Percentiles rank a stretch among this genome's conserved stretches.
These are phyloP conservation scores for Fomitiporia mediterranea DNA, from an alignment of 1,284 basidiomycete genomes.

Conservation along the genomic window DNA sequence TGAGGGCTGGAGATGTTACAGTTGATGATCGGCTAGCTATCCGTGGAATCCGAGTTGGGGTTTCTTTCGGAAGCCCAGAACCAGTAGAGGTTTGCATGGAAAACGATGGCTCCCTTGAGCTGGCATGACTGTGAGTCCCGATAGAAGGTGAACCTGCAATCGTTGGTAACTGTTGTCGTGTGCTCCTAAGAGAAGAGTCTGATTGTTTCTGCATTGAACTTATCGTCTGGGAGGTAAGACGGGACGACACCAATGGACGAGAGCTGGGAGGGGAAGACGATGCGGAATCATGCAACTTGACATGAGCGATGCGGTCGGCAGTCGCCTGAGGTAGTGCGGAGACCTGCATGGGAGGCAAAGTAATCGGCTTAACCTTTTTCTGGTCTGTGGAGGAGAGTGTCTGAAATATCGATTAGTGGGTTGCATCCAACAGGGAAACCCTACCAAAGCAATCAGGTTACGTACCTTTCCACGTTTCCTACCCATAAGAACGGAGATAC, in stretches of 20 bases:
- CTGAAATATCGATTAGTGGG: constrained; percentile 35
- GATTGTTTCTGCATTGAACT: constrained; percentile 81
- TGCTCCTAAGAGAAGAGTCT: constrained; percentile 64
- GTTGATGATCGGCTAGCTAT: constrained; percentile 78
- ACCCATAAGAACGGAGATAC: constrained; percentile 84
- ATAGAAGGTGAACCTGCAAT: constrained; percentile 90
- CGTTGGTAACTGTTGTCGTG: constrained; percentile 72
- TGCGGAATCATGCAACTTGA: constrained; percentile 54
- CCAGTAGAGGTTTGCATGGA: constrained; percentile 43
- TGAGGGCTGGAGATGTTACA: constrained; percentile 59
- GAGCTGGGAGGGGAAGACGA: constrained; percentile 41
- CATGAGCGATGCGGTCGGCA: constrained; percentile 71
- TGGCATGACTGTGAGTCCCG: constrained; percentile 37
- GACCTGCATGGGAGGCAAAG: constrained; percentile 85
- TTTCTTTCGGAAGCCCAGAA: constrained; percentile 62
- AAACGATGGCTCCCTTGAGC: constrained; percentile 49
- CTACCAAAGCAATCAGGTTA: constrained; percentile 16
- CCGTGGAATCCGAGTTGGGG: constrained; percentile 92
- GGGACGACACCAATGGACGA: constrained; percentile 44
- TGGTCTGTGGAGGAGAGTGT: constrained; percentile 82
- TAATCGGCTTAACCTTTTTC: constrained; percentile 62
- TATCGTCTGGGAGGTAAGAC: constrained; percentile 67
- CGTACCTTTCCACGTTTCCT: constrained; percentile 89
- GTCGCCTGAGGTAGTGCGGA: constrained; percentile 74
- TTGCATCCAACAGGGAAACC: background rate